phyloP scores from a whole-genome alignment of 257 asterid species.

The Solanum corneliomulleri region DNA sequence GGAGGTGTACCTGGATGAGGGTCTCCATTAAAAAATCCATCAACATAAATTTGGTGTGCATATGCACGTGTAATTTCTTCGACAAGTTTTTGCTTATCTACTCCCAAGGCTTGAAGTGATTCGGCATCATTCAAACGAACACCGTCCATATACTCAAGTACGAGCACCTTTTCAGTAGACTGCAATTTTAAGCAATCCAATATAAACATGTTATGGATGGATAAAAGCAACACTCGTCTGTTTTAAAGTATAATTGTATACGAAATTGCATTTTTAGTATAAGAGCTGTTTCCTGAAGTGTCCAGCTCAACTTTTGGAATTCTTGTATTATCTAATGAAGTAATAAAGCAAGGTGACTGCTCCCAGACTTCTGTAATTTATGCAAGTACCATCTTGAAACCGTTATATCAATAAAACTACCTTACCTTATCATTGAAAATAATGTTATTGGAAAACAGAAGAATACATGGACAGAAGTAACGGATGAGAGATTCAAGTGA shows the following conservation, averaged over 20 bases:
- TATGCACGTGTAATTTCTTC: constrained; percentile 96
- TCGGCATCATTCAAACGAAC: constrained; percentile 73
- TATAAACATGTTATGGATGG: not conserved
- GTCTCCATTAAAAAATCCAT: constrained; percentile 98
- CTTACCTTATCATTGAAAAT: not conserved
- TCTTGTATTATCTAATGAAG: not conserved
- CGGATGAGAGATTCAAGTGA: not conserved
- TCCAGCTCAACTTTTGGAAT: not conserved
- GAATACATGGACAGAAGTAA: not conserved
- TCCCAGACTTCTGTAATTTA: not conserved
- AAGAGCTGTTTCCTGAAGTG: not conserved
- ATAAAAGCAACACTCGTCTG: not conserved
- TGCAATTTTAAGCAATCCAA: constrained; percentile 16
- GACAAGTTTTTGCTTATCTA: constrained; percentile 84
- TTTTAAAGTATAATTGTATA: not conserved
- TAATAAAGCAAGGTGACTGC: not conserved
- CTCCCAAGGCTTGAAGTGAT: constrained; percentile 65
- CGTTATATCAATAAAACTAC: not conserved
- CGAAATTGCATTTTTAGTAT: not conserved
- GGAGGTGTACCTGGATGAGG: constrained; percentile 79
- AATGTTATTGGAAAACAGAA: not conserved
- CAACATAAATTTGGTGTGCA: constrained; percentile 96
- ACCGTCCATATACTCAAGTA: constrained; percentile 94
- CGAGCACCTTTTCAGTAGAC: constrained; percentile 89
- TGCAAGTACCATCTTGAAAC: not conserved